Conservation (phyloP, 495 filamentous ascomycete genomes). For the Chaetomium tenue region DNA sequence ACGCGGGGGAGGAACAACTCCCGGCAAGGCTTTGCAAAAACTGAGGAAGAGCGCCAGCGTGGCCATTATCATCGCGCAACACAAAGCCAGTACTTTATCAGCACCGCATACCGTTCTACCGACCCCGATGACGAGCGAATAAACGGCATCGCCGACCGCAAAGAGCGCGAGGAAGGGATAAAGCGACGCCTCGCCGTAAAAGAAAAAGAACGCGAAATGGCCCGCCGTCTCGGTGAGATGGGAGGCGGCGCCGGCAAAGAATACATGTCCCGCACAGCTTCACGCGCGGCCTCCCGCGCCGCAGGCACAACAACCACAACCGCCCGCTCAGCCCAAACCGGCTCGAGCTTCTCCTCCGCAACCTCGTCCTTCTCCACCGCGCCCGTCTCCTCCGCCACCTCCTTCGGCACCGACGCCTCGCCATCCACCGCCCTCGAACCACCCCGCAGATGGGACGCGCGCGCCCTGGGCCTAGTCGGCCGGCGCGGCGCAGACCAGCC, state of each 20-base stretch:
- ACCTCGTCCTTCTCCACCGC: conserved; percentile 19
- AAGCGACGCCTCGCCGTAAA: conserved; percentile 66
- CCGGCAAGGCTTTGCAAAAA: conserved; percentile 14
- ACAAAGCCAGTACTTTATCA: conserved; percentile 60
- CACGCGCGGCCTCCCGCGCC: conserved; percentile 14
- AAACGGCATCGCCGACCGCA: conserved; percentile 50
- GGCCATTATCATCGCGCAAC: conserved; percentile 57
- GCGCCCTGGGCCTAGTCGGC: conserved; percentile 55
- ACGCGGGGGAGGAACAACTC: conserved; percentile 35
- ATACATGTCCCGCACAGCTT: conserved; percentile 58
- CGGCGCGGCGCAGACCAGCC: conserved; percentile 50
- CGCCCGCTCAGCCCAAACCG: neutral
- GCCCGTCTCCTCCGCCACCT: conserved; percentile 13
- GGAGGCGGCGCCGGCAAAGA: conserved; percentile 71
- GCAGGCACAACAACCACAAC: neutral
- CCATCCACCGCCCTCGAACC: neutral
- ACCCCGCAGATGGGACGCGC: conserved; percentile 42
- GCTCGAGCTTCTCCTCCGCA: conserved; percentile 21
- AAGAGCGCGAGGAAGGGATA: conserved; percentile 62
- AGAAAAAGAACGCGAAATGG: conserved; percentile 80
- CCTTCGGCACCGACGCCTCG: conserved; percentile 4
- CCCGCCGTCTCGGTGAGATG: conserved; percentile 59
- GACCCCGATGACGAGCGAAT: conserved; percentile 65
- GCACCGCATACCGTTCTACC: conserved; percentile 52
- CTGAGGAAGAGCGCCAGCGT: conserved; percentile 30